Evolutionary conservation across 208 protist species (phyloP).

Genomic region (Polymyxa betae): DNA sequence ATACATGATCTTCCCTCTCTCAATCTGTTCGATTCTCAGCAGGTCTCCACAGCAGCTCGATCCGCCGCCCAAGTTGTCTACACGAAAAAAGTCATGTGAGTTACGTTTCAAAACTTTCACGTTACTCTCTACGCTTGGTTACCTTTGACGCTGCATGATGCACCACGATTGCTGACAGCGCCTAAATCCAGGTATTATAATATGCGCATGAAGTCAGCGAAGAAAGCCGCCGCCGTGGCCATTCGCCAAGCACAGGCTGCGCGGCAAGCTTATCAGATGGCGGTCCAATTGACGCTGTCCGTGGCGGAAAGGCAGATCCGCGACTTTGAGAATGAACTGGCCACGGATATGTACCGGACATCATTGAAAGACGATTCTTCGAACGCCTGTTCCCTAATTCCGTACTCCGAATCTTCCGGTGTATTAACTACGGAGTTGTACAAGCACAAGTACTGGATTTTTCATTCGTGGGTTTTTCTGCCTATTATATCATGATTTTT

Average conservation of each 20-base stretch:
- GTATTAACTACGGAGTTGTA: too few species aligned
- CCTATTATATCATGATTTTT: too few species aligned
- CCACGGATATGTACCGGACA: too few species aligned
- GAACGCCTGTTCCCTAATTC: too few species aligned
- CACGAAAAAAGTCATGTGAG: conserved; percentile 86
- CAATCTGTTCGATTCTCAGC: conserved; percentile 79
- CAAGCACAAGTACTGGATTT: too few species aligned
- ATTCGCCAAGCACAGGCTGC: conserved; percentile 42
- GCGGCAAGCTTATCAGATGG: background rate
- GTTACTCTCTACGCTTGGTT: background rate
- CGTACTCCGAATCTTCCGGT: too few species aligned
- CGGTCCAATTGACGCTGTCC: conserved; percentile 55
- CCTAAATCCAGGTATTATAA: conserved; percentile 89
- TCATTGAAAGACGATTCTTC: too few species aligned
- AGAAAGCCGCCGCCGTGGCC: conserved; percentile 79
- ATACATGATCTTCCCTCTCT: conserved; percentile 77
- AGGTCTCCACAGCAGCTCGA: conserved; percentile 80
- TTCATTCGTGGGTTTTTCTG: too few species aligned
- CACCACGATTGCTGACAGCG: background rate
- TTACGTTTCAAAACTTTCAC: background rate
- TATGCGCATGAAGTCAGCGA: conserved; percentile 85
- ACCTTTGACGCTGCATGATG: background rate
- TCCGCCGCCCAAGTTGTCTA: conserved; percentile 81
- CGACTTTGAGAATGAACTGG: conserved; percentile 47
- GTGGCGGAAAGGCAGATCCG: conserved; percentile 57